A percentile compares a stretch with the other conserved stretches of the same genome.
These are phyloP conservation scores for Beta corolliflora DNA, from an alignment of 179 eudicot genomes.

Conservation along the genomic window DNA sequence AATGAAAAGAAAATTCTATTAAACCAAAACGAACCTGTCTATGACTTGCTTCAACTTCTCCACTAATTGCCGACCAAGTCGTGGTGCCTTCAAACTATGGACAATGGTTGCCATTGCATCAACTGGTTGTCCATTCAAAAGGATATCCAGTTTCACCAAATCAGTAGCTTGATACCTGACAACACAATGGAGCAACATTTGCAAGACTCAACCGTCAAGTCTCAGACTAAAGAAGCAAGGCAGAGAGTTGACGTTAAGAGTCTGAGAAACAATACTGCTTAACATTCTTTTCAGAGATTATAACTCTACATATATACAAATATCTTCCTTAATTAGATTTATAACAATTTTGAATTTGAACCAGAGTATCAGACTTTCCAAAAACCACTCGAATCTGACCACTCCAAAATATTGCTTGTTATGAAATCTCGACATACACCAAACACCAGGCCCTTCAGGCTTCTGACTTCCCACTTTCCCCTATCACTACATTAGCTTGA, in stretches of 20 bases:
- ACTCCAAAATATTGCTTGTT: not conserved
- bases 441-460: not conserved
- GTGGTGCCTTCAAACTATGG: constrained; percentile 82
- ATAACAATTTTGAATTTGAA: not conserved
- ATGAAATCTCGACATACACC: not conserved
- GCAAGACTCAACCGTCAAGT: constrained; percentile 7
- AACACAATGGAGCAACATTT: not conserved
- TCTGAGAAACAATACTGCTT: no score
- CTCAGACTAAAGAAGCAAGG: not conserved
- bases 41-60: constrained; percentile 85
- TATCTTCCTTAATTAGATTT: not conserved
- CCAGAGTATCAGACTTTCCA: not conserved
- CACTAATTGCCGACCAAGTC: constrained; percentile 86
- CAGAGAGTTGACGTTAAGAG: not conserved
- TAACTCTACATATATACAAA: not conserved
- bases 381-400: not conserved
- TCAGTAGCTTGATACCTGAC: constrained; percentile 77
- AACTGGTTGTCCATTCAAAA: constrained; percentile 93
- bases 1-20: constrained; percentile 6
- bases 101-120: constrained; percentile 98
- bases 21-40: constrained; percentile 61
- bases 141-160: constrained; percentile 87
- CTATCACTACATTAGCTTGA: not conserved
- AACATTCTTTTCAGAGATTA: not conserved
- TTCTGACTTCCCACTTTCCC: not conserved